Evolutionary conservation across 202 grass and related monocot species (phyloP).

Genomic region (Carex arenaria): DNA sequence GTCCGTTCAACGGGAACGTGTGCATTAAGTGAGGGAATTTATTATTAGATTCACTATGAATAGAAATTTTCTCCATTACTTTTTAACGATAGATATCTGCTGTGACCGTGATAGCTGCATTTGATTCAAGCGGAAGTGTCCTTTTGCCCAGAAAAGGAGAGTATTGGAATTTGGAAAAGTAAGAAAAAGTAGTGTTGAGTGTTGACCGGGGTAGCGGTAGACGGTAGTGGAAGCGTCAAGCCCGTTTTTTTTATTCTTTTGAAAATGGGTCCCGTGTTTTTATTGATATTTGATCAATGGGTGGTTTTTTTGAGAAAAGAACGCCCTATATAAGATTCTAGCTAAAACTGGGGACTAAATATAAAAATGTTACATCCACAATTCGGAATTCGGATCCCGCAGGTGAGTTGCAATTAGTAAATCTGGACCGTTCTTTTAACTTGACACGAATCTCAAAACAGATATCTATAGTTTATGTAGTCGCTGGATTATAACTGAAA

Average conservation of each 20-base stretch:
- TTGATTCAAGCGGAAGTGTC: background rate
- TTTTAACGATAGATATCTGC: background rate
- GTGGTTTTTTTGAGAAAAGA: too few relatives aligned
- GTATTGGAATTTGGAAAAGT: background rate
- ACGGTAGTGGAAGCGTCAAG: conserved; percentile 3
- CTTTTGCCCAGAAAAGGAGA: background rate
- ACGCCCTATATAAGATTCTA: too few relatives aligned
- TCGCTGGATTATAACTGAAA: too few relatives aligned
- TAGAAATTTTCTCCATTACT: background rate
- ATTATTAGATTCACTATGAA: conserved; percentile 10
- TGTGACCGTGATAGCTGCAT: background rate
- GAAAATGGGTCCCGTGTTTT: too few relatives aligned
- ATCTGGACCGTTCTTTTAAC: too few relatives aligned
- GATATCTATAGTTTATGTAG: too few relatives aligned
- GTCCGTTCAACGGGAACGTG: background rate
- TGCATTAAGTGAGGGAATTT: conserved; percentile 27
- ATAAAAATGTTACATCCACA: too few relatives aligned
- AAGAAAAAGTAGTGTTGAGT: background rate
- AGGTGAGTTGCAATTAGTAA: too few relatives aligned
- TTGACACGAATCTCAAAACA: too few relatives aligned
- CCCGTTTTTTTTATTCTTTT: background rate
- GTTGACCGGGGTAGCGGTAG: background rate
- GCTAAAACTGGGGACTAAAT: too few relatives aligned
- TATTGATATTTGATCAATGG: too few relatives aligned
- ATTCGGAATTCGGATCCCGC: too few relatives aligned